Evolutionary conservation across 768 basidiomycete species (phyloP).

Genomic region (Cubamyces lactineus): DNA sequence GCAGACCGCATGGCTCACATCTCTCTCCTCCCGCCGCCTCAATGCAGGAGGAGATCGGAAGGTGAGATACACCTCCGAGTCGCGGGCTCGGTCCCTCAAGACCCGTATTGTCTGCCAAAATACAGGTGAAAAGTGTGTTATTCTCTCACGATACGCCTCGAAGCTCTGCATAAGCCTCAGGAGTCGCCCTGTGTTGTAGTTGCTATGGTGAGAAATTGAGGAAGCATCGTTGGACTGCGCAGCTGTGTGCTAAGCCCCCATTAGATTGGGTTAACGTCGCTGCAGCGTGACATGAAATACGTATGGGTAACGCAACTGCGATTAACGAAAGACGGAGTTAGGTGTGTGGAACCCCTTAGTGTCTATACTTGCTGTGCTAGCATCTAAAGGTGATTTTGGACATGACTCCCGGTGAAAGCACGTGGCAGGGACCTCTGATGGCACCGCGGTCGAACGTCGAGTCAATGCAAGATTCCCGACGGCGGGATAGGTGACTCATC

Average conservation of each 20-base stretch:
- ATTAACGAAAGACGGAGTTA: background rate
- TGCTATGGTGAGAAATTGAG: slow-evolving; percentile 7
- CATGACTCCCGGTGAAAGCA: slow-evolving; percentile 22
- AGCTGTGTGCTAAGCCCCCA: background rate
- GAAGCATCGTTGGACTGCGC: background rate
- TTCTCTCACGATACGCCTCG: background rate
- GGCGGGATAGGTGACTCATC: slow-evolving; percentile 17
- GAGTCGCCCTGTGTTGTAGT: background rate
- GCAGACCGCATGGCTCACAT: background rate
- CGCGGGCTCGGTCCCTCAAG: too few species aligned
- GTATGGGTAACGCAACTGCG: background rate
- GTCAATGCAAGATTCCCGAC: slow-evolving; percentile 18
- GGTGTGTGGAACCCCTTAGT: slow-evolving; percentile 8
- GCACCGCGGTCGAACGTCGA: slow-evolving; percentile 19
- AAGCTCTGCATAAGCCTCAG: background rate
- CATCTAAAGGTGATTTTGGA: slow-evolving; percentile 7
- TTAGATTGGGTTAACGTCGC: too few species aligned
- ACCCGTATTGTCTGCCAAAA: too few species aligned
- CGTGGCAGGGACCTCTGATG: slow-evolving; percentile 19
- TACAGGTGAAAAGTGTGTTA: too few species aligned
- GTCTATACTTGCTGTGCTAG: background rate
- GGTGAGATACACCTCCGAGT: too few species aligned
- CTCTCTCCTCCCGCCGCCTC: background rate
- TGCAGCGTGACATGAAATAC: too few species aligned
- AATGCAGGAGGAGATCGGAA: too few species aligned